Evolutionary conservation across 768 basidiomycete genomes (phyloP).

Genomic region (Dioszegia aurantiaca): DNA sequence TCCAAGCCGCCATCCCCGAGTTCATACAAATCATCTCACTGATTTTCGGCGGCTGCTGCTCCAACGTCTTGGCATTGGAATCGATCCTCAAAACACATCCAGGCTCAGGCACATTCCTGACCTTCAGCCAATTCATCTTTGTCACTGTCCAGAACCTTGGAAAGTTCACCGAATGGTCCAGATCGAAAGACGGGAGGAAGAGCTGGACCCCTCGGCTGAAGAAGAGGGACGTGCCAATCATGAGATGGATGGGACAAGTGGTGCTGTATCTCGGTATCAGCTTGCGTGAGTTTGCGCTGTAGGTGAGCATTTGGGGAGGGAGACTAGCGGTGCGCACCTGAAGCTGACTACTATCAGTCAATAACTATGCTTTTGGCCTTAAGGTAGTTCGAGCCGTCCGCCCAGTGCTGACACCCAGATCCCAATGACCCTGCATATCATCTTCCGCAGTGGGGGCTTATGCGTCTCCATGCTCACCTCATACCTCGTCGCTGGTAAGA

Average conservation of each 20-base stretch:
- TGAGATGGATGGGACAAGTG: slow-evolving; percentile 69
- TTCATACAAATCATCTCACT: slow-evolving; percentile 66
- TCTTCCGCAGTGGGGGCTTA: slow-evolving; percentile 78
- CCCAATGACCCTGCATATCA: slow-evolving; percentile 73
- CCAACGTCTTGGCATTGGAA: slow-evolving; percentile 76
- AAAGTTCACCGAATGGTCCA: slow-evolving; percentile 47
- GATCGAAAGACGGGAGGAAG: not conserved
- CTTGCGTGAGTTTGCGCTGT: slow-evolving; percentile 50
- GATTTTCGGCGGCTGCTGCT: slow-evolving; percentile 80
- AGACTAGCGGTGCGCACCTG: not conserved
- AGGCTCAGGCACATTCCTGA: slow-evolving; percentile 69
- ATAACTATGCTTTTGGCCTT: slow-evolving; percentile 71
- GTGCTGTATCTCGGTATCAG: slow-evolving; percentile 65
- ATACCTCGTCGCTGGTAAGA: slow-evolving; percentile 60
- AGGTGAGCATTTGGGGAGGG: not conserved
- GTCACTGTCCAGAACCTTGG: slow-evolving; percentile 68
- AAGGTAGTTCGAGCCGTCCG: slow-evolving; percentile 30
- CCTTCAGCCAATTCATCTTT: slow-evolving; percentile 79
- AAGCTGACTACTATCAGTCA: slow-evolving; percentile 55
- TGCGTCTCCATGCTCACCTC: slow-evolving; percentile 76
- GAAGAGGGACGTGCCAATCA: slow-evolving; percentile 66
- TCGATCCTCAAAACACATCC: slow-evolving; percentile 68
- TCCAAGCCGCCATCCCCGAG: slow-evolving; percentile 41
- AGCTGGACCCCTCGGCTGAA: slow-evolving; percentile 57
- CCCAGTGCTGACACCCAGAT: slow-evolving; percentile 54